Conservation (phyloP, 2,329 filamentous ascomycete genomes). For the Aspergillus chevalieri region DNA sequence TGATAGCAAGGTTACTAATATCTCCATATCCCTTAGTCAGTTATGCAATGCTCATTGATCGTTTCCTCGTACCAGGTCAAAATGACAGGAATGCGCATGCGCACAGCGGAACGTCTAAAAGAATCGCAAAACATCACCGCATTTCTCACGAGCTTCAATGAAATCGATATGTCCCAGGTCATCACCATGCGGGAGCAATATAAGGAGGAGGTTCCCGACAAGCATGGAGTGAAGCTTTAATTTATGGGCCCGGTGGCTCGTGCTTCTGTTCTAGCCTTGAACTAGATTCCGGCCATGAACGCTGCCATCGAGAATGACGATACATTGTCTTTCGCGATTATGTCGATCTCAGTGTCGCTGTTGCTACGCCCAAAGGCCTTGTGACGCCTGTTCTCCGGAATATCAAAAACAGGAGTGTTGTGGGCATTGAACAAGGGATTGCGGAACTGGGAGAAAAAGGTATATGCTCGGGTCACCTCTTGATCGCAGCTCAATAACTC, state of each 20-base stretch:
- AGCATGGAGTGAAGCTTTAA: constrained; percentile 85
- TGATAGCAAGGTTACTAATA: constrained; percentile 61
- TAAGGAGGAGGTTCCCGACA: constrained; percentile 88
- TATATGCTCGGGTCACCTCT: constrained; percentile 24
- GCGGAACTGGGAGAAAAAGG: constrained; percentile 89
- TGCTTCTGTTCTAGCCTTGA: constrained; percentile 79
- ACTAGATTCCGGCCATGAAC: constrained; percentile 80
- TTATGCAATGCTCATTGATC: too few species aligned
- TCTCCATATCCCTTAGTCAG: too few species aligned
- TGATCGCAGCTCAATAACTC: background rate
- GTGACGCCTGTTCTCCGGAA: constrained; percentile 92
- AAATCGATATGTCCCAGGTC: constrained; percentile 91
- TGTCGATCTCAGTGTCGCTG: constrained; percentile 88
- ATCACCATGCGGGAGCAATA: constrained; percentile 93
- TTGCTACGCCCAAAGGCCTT: constrained; percentile 91
- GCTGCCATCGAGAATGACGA: constrained; percentile 92
- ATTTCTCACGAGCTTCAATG: constrained; percentile 92
- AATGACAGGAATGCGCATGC: constrained; percentile 96
- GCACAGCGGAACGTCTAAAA: constrained; percentile 91
- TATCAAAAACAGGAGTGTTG: constrained; percentile 72
- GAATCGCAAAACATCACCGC: constrained; percentile 95
- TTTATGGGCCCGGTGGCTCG: constrained; percentile 95
- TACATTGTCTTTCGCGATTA: constrained; percentile 96
- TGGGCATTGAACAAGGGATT: constrained; percentile 79
- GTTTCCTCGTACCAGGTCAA: constrained; percentile 59